Evolutionary conservation across 495 filamentous ascomycete species (phyloP), one percentile per base, ranked within the genome.

Genomic region (Bacidia gigantensis): DNA sequence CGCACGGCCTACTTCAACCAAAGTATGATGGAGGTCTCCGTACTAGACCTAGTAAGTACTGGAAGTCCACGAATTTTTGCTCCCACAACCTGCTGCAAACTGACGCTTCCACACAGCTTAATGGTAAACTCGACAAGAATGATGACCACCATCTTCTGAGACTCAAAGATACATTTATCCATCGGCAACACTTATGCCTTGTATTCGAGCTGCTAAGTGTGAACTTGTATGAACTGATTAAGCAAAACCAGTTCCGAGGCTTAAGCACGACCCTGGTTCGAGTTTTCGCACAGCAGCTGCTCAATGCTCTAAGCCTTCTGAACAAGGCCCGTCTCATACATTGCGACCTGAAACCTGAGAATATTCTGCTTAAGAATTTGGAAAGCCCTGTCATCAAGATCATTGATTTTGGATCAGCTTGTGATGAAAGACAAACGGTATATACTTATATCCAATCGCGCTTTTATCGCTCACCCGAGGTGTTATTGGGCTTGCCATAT

Each of bases 21-120:
- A 67, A 99, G 93, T 65, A 99, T 99, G 93, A 99, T 99, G 93
- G 93, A 99, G 61, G 93, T 99, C 24, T 99, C 93, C 7, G 93
- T 99, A 7, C 71, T 99, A 25, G 93, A 99, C 66, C 64, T 99
- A 74, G 89, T 96, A 77, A 54, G 81, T 54, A 38, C 25, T 21
- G 56, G 45, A 17, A 35, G 17, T 22, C 17, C 29, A 0, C n/a
- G n/a, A n/a, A n/a, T 17, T 7, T 2, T 25, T 11, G 9, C 47
- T 35, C 14, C 11, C 9, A 26, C 32, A 10, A n/a, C 32, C 10
- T 47, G 20, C 45, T 47, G 9, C 41, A 24, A 58, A 52, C 63
- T 71, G 49, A 49, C 39, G 3, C 54, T 39, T 26, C 23, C 11
- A 26, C 25, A 26, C 67, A 95, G 89, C 79, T 98, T 56, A 98